Evolutionary conservation across 2,329 filamentous ascomycete genomes (phyloP).

Genomic region (Dactylellina cionopaga): DNA sequence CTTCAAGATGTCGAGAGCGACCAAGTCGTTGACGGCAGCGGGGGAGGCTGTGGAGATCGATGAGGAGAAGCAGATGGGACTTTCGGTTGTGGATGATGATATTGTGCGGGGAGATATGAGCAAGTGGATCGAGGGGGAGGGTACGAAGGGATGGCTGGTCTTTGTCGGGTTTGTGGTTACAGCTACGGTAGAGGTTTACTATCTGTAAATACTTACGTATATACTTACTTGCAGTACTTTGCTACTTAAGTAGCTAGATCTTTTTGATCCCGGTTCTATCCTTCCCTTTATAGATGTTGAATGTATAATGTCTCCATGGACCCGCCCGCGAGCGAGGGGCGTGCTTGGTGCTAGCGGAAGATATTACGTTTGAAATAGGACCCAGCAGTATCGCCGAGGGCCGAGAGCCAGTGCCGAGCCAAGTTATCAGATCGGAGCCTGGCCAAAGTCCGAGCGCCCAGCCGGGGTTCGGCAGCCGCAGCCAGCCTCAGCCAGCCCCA

Average conservation of each 20-base stretch:
- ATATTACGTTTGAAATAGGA: too few relatives aligned
- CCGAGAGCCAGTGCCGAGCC: conserved; percentile 21
- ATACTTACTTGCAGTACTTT: neutral
- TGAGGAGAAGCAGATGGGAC: conserved; percentile 25
- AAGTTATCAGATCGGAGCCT: conserved; percentile 17
- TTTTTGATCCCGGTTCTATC: too few relatives aligned
- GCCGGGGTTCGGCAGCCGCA: conserved; percentile 24
- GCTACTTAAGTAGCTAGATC: too few relatives aligned
- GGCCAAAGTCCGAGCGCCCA: conserved; percentile 14
- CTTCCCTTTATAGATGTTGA: neutral
- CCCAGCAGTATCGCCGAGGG: neutral
- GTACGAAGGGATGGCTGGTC: conserved; percentile 28
- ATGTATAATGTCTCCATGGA: too few relatives aligned
- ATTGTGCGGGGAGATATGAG: conserved; percentile 17
- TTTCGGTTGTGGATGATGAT: conserved; percentile 23
- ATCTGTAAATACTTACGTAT: neutral
- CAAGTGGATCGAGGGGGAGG: conserved; percentile 11
- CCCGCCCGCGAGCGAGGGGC: too few relatives aligned
- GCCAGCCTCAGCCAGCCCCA: neutral
- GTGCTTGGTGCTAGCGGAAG: too few relatives aligned
- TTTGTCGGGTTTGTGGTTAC: conserved; percentile 21
- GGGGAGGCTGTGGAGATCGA: conserved; percentile 16
- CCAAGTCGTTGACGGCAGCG: conserved; percentile 18
- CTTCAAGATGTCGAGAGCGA: conserved; percentile 13
- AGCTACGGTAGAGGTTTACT: conserved; percentile 20